Conservation (phyloP, 345 rosid genomes). For the Acer saccharum region DNA sequence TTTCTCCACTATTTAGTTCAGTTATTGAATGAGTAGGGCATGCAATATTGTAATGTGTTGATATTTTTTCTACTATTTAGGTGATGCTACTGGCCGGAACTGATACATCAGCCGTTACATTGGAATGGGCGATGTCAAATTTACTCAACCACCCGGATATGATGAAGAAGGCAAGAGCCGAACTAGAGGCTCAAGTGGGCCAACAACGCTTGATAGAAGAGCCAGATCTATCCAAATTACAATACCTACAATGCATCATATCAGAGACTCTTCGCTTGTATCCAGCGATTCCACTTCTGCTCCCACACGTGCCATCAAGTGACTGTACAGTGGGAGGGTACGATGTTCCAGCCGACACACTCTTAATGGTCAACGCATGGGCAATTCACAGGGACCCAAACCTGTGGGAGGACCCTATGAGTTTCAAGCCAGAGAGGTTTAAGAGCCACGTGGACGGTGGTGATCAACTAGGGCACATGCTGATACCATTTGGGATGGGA, state of each 20-base stretch:
- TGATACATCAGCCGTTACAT: conserved; percentile 45
- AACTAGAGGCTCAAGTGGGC: conserved; percentile 42
- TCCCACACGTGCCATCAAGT: conserved; percentile 45
- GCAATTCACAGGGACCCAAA: conserved; percentile 46
- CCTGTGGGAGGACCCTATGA: conserved; percentile 38
- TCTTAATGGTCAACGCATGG: conserved; percentile 43
- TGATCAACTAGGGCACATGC: conserved; percentile 7
- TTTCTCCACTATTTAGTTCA: too few relatives aligned
- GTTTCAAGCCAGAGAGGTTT: conserved; percentile 59
- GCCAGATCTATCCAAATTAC: conserved; percentile 30
- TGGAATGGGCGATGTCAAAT: conserved; percentile 64
- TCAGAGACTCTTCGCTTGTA: conserved; percentile 44
- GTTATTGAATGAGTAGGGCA: too few relatives aligned
- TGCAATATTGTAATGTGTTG: neutral
- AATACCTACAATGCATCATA: conserved; percentile 41
- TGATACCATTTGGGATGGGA: conserved; percentile 53
- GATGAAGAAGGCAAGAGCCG: conserved; percentile 35
- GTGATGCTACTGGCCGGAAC: conserved; percentile 45
- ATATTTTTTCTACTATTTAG: too few relatives aligned
- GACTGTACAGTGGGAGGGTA: conserved; percentile 46
- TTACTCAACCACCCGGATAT: conserved; percentile 35
- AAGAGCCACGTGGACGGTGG: conserved; percentile 8
- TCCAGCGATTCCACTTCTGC: conserved; percentile 43
- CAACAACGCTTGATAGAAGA: conserved; percentile 42
- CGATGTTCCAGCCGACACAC: conserved; percentile 37